Conservation (phyloP, 306 rosid genomes). For the Casuarina glauca region DNA sequence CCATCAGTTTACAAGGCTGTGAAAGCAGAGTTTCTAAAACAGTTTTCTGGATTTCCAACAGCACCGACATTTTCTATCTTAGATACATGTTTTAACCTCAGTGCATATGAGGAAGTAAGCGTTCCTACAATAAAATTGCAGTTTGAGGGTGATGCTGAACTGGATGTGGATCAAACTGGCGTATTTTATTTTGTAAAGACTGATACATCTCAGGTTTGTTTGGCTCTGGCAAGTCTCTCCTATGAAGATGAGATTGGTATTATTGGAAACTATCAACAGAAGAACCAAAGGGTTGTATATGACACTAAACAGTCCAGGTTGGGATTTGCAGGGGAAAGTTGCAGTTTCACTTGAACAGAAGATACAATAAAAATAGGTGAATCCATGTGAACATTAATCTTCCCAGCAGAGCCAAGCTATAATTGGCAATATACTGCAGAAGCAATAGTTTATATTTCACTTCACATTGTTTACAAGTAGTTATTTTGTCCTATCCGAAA, state of each 20-base stretch:
- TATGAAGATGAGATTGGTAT: constrained; percentile 54
- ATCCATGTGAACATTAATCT: constrained; percentile 22
- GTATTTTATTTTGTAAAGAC: constrained; percentile 51
- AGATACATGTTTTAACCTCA: constrained; percentile 80
- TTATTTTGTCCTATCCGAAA: constrained; percentile 12
- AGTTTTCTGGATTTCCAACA: constrained; percentile 55
- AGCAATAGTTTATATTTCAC: background rate
- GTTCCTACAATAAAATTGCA: constrained; percentile 53
- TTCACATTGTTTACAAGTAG: constrained; percentile 19
- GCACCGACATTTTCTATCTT: constrained; percentile 67
- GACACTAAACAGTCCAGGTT: constrained; percentile 58
- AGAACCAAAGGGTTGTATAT: constrained; percentile 85
- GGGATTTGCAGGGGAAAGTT: constrained; percentile 79
- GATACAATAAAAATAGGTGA: constrained; percentile 4
- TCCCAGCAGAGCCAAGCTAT: constrained; percentile 29
- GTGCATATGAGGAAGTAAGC: constrained; percentile 48
- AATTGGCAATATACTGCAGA: constrained; percentile 24
- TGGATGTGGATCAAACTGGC: constrained; percentile 63
- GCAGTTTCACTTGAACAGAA: constrained; percentile 52
- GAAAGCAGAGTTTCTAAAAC: constrained; percentile 65
- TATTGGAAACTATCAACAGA: constrained; percentile 86
- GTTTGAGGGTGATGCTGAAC: constrained; percentile 62
- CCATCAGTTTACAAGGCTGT: constrained; percentile 68
- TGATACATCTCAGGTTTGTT: constrained; percentile 75
- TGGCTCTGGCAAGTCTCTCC: constrained; percentile 70